Percentiles rank a stretch among this genome's conserved stretches.
phyloP scores from a whole-genome alignment of 192 early-diverging fungal species.

The Umbelopsis isabellina region DNA sequence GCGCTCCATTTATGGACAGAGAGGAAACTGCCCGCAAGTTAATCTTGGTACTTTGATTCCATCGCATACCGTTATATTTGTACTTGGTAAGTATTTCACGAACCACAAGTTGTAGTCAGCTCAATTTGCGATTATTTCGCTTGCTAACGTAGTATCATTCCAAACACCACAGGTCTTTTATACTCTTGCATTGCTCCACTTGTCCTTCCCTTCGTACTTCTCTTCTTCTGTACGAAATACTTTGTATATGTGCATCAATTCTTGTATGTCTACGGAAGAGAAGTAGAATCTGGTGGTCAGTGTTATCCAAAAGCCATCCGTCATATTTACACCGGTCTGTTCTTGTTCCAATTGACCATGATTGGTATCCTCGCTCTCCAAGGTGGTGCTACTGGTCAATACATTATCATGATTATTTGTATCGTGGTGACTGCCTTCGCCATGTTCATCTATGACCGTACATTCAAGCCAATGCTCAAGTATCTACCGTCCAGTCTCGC shows the following conservation, averaged over 20 bases:
- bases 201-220: constrained; percentile 70
- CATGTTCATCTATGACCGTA: constrained; percentile 38
- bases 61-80: constrained; percentile 67
- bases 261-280: constrained; percentile 70
- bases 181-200: constrained; percentile 84
- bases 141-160: constrained; percentile 6
- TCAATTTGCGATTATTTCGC: constrained; percentile 14
- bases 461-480: constrained; percentile 49
- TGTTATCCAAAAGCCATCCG: constrained; percentile 63
- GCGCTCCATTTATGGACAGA: constrained; percentile 59
- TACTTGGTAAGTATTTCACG: constrained; percentile 22
- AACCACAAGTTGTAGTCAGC: too few species aligned
- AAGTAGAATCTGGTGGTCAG: constrained; percentile 63
- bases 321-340: constrained; percentile 69
- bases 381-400: constrained; percentile 48
- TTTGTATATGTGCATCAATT: constrained; percentile 85
- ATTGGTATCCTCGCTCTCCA: constrained; percentile 70
- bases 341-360: constrained; percentile 73
- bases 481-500: constrained; percentile 42
- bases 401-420: constrained; percentile 45
- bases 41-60: constrained; percentile 69
- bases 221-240: constrained; percentile 76
- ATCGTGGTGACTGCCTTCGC: constrained; percentile 35
- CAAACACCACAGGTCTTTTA: constrained; percentile 64
- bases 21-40: constrained; percentile 49